phyloP scores from a whole-genome alignment of 2,329 filamentous ascomycete genomes.

The Xylariaceae sp. region DNA sequence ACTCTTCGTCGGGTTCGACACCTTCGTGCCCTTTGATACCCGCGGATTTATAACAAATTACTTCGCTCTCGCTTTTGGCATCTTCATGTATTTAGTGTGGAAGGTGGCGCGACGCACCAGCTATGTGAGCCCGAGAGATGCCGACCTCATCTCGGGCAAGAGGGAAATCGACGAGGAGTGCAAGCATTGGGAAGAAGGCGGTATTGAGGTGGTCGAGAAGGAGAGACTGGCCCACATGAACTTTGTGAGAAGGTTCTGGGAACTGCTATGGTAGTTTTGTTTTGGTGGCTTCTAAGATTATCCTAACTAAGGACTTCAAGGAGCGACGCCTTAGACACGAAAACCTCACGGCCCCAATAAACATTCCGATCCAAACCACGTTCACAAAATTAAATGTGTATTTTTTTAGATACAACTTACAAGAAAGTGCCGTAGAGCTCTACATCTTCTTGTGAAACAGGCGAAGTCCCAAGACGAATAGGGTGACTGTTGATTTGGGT shows the following conservation, averaged over 20 bases:
- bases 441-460: no score
- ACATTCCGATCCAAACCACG: no score
- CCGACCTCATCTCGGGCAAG: conserved; percentile 65
- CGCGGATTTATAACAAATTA: conserved; percentile 56
- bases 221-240: conserved; percentile 41
- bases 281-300: not conserved
- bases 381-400: no score
- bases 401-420: no score
- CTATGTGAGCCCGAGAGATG: conserved; percentile 55
- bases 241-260: conserved; percentile 42
- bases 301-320: not conserved
- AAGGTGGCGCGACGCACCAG: conserved; percentile 67
- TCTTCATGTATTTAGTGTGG: conserved; percentile 64
- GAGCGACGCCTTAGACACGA: not conserved
- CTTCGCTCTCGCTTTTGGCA: conserved; percentile 56
- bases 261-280: conserved; percentile 41
- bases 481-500: no score
- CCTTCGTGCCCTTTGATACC: conserved; percentile 53
- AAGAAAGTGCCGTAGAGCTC: no score
- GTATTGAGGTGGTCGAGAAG: conserved; percentile 49
- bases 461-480: no score
- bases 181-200: conserved; percentile 47
- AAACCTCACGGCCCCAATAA: not conserved
- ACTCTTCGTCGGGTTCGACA: conserved; percentile 59
- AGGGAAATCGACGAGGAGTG: conserved; percentile 65